Base-by-base conservation (phyloP, 257 asterid species). In the Mentha longifolia region DNA sequence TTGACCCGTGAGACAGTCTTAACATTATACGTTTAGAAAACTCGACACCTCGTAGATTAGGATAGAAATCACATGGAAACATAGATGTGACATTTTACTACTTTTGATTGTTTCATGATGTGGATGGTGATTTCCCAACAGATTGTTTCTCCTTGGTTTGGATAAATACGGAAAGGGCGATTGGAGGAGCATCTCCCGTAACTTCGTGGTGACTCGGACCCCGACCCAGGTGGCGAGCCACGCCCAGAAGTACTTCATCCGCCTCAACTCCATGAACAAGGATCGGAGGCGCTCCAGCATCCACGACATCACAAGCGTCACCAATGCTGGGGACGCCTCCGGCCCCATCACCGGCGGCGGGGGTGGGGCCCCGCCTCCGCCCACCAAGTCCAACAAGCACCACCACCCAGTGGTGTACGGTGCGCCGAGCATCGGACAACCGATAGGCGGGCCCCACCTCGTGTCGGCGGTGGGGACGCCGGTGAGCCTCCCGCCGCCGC, bases 141-240 rank as follows among this genome's bases (percentile, higher is more conserved):
- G 98, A 80, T 80, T 91, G 78, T 93, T 93, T 72, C 95, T 93
- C 68, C 86, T 90, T 65, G 98, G 98, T 58, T 71, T 90, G 84
- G 95, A 92, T 2, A 92, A 92, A 62, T 90, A 85, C 6, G 97
- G 98, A 20, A 92, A 92, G 82, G 98, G 96, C 16, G 98, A 92
- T 70, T 92, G 98, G 98, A 72, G 96, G 77, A 92, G 98, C 78
- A 93, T 93, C 50, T 93, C 98, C 0, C 52, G 98, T 3, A 89
- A 93, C 73, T 93, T 82, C 61, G 96, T 93, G 30, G 88, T 91
- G 77, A 87, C 98, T 3, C 82, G 95, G 69, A 93, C 96, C 6
- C 97, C 97, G 19, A 92, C 97, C 1, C 98, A 92, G 83, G 96
- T 92, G 49, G 98, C 98, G 3, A 92, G 97, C 77, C 98, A 92